Evolutionary conservation across 1,284 basidiomycete species (phyloP).

Genomic region (Phellopilus nigrolimitatus): DNA sequence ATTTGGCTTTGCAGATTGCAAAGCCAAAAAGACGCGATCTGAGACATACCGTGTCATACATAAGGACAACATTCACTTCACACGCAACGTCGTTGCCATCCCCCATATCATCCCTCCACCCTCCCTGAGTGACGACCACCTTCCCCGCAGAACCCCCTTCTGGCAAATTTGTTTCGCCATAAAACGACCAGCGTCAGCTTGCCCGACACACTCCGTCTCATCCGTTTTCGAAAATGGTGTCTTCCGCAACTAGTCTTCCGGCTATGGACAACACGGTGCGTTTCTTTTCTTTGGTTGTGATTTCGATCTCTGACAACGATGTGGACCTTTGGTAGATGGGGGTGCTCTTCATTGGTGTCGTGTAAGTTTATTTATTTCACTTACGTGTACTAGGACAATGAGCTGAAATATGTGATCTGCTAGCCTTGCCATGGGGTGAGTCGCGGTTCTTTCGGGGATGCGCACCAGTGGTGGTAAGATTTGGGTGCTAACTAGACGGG

Average conservation of each 20-base stretch:
- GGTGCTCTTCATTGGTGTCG: conserved; percentile 15
- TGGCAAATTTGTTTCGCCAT: not conserved
- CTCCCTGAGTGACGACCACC: too few species aligned
- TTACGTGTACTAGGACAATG: not conserved
- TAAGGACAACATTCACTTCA: too few species aligned
- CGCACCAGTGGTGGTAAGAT: not conserved
- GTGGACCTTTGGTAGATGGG: conserved; percentile 10
- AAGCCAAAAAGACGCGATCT: too few species aligned
- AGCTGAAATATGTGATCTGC: not conserved
- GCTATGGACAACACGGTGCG: conserved; percentile 19
- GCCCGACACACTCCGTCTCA: too few species aligned
- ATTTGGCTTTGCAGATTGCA: too few species aligned
- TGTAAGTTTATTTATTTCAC: conserved; percentile 8
- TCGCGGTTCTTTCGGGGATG: not conserved
- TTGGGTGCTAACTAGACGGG: not conserved
- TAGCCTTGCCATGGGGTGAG: conserved; percentile 16
- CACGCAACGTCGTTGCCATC: too few species aligned
- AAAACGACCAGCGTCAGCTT: too few species aligned
- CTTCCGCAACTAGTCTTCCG: too few species aligned
- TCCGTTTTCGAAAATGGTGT: too few species aligned
- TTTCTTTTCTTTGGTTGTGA: not conserved
- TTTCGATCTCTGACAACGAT: not conserved
- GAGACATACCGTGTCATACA: too few species aligned
- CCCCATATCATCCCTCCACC: too few species aligned
- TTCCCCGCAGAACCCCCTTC: not conserved